phyloP scores from a whole-genome alignment of 2,329 filamentous ascomycete species.

The Blastomyces percursus region DNA sequence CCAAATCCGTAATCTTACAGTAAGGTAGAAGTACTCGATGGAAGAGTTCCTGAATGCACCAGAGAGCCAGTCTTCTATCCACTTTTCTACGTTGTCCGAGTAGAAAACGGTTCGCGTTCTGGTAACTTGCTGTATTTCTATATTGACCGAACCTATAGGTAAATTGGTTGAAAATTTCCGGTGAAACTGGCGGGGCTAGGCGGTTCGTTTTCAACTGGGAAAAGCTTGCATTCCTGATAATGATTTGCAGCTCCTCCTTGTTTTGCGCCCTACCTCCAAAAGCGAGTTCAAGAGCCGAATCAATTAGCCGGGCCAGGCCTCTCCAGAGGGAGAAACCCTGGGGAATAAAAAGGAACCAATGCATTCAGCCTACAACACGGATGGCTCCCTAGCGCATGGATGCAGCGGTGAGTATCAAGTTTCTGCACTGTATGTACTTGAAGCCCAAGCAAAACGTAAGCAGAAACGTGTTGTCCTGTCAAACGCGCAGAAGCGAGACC shows the following conservation, averaged over 20 bases:
- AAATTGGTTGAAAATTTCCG: no score
- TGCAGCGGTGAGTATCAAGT: not conserved
- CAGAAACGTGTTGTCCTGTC: not conserved
- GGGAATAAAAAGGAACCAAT: not conserved
- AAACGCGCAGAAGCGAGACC: not conserved
- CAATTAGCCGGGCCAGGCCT: not conserved
- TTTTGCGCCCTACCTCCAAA: not conserved
- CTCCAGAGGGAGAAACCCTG: not conserved
- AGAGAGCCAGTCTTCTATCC: not conserved
- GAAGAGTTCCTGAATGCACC: not conserved
- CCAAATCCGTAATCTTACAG: not conserved
- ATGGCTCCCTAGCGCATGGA: no score
- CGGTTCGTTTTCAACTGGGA: no score
- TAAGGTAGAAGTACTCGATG: not conserved
- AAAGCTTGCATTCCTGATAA: no score
- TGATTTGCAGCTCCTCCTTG: not conserved
- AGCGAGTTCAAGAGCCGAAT: not conserved
- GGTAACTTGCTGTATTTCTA: not conserved
- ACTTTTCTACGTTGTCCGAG: not conserved
- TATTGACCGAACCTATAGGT: not conserved
- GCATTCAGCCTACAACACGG: not conserved
- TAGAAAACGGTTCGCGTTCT: not conserved
- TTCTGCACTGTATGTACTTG: not conserved
- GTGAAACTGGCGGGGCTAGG: no score
- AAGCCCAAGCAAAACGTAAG: not conserved